Evolutionary conservation across 192 early-diverging fungal species (phyloP), one percentile per base, ranked within the genome.

Genomic region (Paraglomus occultum): DNA sequence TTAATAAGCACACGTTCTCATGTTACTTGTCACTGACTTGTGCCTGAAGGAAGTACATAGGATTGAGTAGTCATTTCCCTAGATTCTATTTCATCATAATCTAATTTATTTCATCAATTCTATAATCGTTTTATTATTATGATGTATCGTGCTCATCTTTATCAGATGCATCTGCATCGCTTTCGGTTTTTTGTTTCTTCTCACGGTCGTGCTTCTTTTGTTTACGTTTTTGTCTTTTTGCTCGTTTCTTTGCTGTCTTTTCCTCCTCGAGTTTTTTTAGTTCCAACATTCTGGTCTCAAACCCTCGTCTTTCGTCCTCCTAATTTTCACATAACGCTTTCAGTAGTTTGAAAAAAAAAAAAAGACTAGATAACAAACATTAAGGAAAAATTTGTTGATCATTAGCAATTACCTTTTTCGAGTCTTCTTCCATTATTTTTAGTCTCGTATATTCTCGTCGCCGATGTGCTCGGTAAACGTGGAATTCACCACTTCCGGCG

Each of bases 401-500:
- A n/a, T 55, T 14, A 53, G 49, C 14, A 11, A 66, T 12, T 77
- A 93, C 91, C 82, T 92, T 84, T 55, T 79, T 82, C 15, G 84
- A 81, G 51, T 85, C 81, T 51, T 88, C 80, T 0, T 95, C 94
- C 86, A 97, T 88, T 8, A 82, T 71, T 67, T 94, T 89, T 42
- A 94, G 67, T 49, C 96, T 82, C 14, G 87, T 80, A 74, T 92
- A 88, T 70, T 98, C 96, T 72, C 94, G 86, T 61, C 96, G 80
- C 40, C 96, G 82, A 49, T 90, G 78, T 20, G 91, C 89, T 73
- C 94, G 77, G 68, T 98, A 98, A 1, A 95, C 92, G 76, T 96
- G 94, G 64, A 98, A 98, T 73, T 98, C 96, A 44, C 94, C 94
- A 82, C 91, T 93, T 14, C 95, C 93, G 5, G 96, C 96, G 45